phyloP scores from a whole-genome alignment of 169 alveolate species.

The Eimeria zaria region DNA sequence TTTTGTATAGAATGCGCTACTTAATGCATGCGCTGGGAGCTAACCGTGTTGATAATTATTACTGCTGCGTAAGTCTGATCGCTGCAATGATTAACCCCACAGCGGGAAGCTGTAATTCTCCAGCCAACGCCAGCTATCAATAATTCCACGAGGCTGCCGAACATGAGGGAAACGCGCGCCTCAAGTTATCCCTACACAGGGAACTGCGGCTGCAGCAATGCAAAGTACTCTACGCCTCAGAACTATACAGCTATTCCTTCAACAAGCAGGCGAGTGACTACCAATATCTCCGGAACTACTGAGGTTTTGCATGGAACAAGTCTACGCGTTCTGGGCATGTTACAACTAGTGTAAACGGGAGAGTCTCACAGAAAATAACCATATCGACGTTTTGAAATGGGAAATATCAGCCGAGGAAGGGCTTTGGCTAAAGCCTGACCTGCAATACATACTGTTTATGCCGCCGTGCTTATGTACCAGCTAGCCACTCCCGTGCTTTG shows the following conservation, averaged over 20 bases:
- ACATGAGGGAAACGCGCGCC: no score
- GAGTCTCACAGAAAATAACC: not conserved
- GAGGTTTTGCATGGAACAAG: not conserved
- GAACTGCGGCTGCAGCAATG: not conserved
- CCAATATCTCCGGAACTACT: not conserved
- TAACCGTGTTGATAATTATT: no score
- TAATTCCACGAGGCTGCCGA: no score
- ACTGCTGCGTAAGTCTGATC: no score
- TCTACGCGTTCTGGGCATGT: not conserved
- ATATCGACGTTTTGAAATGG: not conserved
- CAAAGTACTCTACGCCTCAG: not conserved
- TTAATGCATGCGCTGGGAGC: no score
- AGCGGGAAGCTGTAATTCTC: no score
- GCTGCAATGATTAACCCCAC: no score
- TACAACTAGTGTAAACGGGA: not conserved
- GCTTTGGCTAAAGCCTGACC: not conserved
- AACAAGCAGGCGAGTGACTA: not conserved
- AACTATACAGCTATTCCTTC: not conserved
- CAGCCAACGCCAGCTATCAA: no score
- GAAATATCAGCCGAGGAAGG: not conserved
- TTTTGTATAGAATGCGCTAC: no score
- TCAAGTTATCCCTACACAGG: not conserved
- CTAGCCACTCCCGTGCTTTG: constrained; percentile 74
- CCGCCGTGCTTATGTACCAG: constrained; percentile 42
- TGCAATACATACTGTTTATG: not conserved